Evolutionary conservation across 2,329 filamentous ascomycete genomes (phyloP).

Genomic region (Fusarium anguioides): DNA sequence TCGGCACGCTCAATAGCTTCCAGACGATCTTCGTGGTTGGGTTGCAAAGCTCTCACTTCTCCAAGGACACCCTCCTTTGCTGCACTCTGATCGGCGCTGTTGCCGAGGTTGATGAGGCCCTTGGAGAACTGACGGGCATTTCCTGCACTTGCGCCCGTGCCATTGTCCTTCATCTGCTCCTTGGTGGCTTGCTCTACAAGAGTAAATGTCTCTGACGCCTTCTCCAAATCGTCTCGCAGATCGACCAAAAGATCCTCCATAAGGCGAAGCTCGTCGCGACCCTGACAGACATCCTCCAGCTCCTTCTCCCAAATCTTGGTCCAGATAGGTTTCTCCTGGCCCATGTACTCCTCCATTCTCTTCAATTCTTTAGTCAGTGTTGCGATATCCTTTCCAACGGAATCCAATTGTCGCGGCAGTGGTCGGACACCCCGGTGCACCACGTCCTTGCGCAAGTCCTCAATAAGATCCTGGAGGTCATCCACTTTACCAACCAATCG

Average conservation of each 20-base stretch:
- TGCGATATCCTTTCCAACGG: conserved; percentile 88
- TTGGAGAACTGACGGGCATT: conserved; percentile 67
- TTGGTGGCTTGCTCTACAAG: conserved; percentile 98
- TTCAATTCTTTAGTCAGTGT: conserved; percentile 85
- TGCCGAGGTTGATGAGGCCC: conserved; percentile 64
- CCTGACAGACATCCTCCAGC: conserved; percentile 93
- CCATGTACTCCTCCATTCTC: conserved; percentile 93
- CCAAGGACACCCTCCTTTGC: conserved; percentile 93
- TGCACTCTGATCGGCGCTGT: conserved; percentile 74
- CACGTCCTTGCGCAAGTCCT: conserved; percentile 97
- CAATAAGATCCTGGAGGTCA: conserved; percentile 95
- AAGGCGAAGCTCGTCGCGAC: conserved; percentile 92
- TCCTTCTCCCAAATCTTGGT: conserved; percentile 99
- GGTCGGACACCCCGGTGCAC: conserved; percentile 92
- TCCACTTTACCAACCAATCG: conserved; percentile 92
- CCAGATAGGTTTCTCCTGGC: conserved; percentile 93
- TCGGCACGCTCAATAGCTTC: conserved; percentile 98
- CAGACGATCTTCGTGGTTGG: conserved; percentile 91
- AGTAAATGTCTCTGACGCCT: conserved; percentile 91
- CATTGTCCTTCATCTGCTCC: conserved; percentile 86
- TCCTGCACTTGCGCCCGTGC: conserved; percentile 61
- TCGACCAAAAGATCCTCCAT: conserved; percentile 96
- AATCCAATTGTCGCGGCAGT: conserved; percentile 87
- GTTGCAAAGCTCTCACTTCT: conserved; percentile 91
- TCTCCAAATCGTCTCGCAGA: conserved; percentile 93